Conservation (phyloP, 2,329 filamentous ascomycete species). For the Venturia pyrina region DNA sequence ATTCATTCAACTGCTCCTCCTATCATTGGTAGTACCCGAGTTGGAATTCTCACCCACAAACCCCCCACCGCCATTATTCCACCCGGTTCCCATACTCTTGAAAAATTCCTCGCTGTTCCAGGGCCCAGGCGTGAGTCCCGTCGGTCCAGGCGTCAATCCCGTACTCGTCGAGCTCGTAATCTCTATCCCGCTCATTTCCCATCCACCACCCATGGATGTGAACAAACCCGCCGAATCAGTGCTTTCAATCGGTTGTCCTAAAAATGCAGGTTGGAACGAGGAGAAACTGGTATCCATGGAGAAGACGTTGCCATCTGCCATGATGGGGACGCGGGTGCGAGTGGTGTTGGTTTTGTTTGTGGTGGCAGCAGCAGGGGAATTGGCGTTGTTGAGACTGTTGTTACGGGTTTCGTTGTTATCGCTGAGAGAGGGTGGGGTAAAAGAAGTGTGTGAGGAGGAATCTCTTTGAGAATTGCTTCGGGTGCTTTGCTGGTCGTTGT, state of each 20-base stretch:
- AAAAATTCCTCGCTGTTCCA: background rate
- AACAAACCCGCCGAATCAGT: background rate
- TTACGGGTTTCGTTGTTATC: background rate
- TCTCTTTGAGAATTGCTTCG: slow-evolving; percentile 9
- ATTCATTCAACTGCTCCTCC: background rate
- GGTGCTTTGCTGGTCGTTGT: background rate
- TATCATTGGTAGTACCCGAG: background rate
- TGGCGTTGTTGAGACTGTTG: background rate
- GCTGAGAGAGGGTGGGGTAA: slow-evolving; percentile 10
- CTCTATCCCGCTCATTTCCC: slow-evolving; percentile 11
- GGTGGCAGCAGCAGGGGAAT: background rate
- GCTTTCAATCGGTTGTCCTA: background rate
- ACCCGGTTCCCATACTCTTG: background rate
- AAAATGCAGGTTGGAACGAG: slow-evolving; percentile 1
- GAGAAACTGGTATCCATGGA: slow-evolving; percentile 7
- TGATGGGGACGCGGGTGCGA: background rate
- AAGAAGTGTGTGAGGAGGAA: slow-evolving; percentile 13
- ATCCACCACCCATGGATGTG: background rate
- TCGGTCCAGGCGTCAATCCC: slow-evolving; percentile 12
- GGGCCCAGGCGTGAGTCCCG: background rate
- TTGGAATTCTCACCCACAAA: background rate
- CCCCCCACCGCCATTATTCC: background rate
- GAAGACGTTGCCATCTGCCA: background rate
- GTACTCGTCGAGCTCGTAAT: slow-evolving; percentile 6
- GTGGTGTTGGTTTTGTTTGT: background rate